Conservation (phyloP, 495 filamentous ascomycete species). For the Elaphomyces granulatus region DNA sequence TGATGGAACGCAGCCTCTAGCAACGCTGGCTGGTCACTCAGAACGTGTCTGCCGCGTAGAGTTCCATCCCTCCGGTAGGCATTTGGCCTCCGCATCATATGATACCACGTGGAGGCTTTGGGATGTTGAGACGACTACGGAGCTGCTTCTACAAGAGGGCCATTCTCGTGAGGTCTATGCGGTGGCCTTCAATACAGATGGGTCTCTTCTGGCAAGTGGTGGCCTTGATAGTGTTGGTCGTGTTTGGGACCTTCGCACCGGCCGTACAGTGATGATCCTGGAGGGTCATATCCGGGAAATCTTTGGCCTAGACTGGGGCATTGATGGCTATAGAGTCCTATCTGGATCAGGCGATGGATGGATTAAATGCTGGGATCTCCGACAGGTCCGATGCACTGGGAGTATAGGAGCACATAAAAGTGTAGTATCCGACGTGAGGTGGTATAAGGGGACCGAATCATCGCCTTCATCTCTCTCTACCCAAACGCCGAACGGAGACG, state of each 20-base stretch:
- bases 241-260: conserved; percentile 93
- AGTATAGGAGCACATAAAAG: conserved; percentile 85
- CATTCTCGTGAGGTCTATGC: conserved; percentile 87
- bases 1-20: conserved; percentile 62
- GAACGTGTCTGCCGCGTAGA: conserved; percentile 83
- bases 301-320: conserved; percentile 80
- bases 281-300: conserved; percentile 91
- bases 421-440: conserved; percentile 81
- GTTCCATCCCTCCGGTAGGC: conserved; percentile 84
- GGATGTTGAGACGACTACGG: conserved; percentile 75
- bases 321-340: conserved; percentile 76
- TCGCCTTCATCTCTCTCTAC: conserved; percentile 37
- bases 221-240: conserved; percentile 89
- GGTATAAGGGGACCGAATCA: conserved; percentile 75
- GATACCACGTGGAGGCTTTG: conserved; percentile 97
- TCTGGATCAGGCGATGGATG: conserved; percentile 89
- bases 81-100: conserved; percentile 83
- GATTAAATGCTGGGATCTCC: conserved; percentile 94
- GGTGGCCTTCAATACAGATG: conserved; percentile 77
- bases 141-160: conserved; percentile 84
- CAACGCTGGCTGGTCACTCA: conserved; percentile 73
- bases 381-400: conserved; percentile 68
- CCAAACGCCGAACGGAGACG: conserved; percentile 42
- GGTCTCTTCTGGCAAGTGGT: conserved; percentile 76
- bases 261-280: conserved; percentile 88